Base-by-base conservation (phyloP, 257 asterid species). In the Ballota nigra region DNA sequence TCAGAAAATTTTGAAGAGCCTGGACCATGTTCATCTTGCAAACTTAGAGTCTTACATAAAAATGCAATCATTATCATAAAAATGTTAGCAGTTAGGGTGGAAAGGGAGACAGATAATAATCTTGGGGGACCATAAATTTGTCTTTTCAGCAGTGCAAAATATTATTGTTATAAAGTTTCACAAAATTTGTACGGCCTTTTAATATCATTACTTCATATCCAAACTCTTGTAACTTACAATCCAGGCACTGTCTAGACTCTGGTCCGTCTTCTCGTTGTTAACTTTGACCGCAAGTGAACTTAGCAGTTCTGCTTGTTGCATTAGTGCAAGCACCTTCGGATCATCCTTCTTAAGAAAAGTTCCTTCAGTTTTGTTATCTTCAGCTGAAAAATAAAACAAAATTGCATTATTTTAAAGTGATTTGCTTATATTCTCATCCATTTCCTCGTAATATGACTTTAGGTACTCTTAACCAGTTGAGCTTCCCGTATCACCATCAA, bases 231-330 rank as follows among this genome's bases (percentile, higher is more conserved):
- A 33, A 76, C 84, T 81, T 80, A 92, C 98, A 87, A 75, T 83
- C 99, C 99, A 89, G 43, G 97, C 97, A 76, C 61, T 82, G 80
- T 95, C 98, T 60, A 88, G 87, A 77, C 96, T 87, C 81, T 89
- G 95, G 36, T 86, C 88, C 11, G 94, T 85, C 82, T 84, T 88
- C 63, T 89, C 96, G 13, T 87, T 81, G 72, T 92, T 89, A 9
- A 95, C 93, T 84, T 92, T 92, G 67, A 75, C 83, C n/a, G 98
- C 97, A 38, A 92, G 96, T 69, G 96, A 86, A 85, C 88, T 86
- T 20, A 95, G 99, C 71, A 95, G 73, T 78, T 95, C 96, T 16
- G 92, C 98, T 87, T 95, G 99, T 77, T 95, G 97, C 89, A 95
- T 80, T 84, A 95, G 67, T 18, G 94, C 98, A 51, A 84, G 81